Evolutionary conservation across 139 green algal genomes (phyloP).

Genomic region (Tetradesmus lagerheimii): DNA sequence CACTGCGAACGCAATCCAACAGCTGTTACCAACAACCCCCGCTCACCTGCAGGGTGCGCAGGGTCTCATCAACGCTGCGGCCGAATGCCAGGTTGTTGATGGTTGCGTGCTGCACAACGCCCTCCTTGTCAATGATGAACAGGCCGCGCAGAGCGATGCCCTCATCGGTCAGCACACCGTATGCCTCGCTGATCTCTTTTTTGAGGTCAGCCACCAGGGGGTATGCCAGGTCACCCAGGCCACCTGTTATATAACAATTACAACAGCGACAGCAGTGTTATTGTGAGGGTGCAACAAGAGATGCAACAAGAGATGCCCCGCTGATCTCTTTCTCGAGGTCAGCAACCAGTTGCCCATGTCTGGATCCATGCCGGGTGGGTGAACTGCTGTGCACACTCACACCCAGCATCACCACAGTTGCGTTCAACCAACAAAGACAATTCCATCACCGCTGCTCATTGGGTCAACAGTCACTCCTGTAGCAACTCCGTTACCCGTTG

Average conservation of each 20-base stretch:
- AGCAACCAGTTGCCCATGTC: too few species aligned
- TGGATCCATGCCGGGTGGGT: too few species aligned
- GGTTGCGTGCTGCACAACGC: slow-evolving; percentile 94
- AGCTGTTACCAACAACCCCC: not conserved
- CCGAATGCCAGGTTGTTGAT: slow-evolving; percentile 98
- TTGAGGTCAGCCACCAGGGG: slow-evolving; percentile 98
- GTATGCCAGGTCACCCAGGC: slow-evolving; percentile 97
- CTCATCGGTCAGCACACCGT: slow-evolving; percentile 31
- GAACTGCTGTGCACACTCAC: too few species aligned
- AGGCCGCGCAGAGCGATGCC: slow-evolving; percentile 91
- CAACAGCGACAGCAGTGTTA: not conserved
- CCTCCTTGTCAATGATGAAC: slow-evolving; percentile 97
- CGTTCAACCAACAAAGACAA: too few species aligned
- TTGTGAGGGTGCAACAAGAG: too few species aligned
- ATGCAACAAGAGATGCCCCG: too few species aligned
- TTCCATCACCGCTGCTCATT: too few species aligned
- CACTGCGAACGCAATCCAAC: not conserved
- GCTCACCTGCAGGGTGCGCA: slow-evolving; percentile 83
- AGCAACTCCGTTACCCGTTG: too few species aligned
- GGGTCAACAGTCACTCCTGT: too few species aligned
- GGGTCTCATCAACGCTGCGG: slow-evolving; percentile 96
- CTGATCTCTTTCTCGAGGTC: too few species aligned
- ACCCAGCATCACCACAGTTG: too few species aligned
- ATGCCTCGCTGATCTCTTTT: slow-evolving; percentile 83
- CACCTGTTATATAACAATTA: slow-evolving; percentile 52